Conservation (phyloP, 2,329 filamentous ascomycete species). For the Huntiella abstrusa region DNA sequence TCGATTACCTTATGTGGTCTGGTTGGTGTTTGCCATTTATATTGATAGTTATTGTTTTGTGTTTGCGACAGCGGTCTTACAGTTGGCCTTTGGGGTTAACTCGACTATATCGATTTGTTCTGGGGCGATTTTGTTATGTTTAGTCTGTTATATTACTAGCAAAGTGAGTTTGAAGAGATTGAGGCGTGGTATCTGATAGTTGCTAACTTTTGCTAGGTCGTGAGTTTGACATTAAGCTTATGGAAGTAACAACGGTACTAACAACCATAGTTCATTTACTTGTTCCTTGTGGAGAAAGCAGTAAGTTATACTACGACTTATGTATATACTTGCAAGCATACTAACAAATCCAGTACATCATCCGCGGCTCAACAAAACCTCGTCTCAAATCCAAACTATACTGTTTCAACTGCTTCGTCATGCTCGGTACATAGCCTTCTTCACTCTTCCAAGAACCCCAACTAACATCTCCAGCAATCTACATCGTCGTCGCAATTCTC, state of each 20-base stretch:
- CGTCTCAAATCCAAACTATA: conserved; percentile 39
- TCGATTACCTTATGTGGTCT: conserved; percentile 22
- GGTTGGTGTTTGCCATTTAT: conserved; percentile 40
- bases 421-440: conserved; percentile 17
- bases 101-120: conserved; percentile 31
- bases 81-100: conserved; percentile 38
- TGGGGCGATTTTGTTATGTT: conserved; percentile 39
- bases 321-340: too few species aligned
- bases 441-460: background rate
- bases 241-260: background rate
- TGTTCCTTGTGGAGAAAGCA: conserved; percentile 45
- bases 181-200: background rate
- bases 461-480: conserved; percentile 15
- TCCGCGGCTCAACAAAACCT: conserved; percentile 30
- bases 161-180: conserved; percentile 26
- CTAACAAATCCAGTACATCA: conserved; percentile 28
- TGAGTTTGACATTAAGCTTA: background rate
- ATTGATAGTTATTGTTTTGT: conserved; percentile 41
- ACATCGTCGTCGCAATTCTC: conserved; percentile 29
- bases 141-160: conserved; percentile 42
- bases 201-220: conserved; percentile 6
- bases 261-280: conserved; percentile 32
- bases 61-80: conserved; percentile 34
- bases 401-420: conserved; percentile 40
- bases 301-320: conserved; percentile 19